phyloP scores from a whole-genome alignment of 1,139 yeast genomes.

The Yamadazyma songkhlaensis region DNA sequence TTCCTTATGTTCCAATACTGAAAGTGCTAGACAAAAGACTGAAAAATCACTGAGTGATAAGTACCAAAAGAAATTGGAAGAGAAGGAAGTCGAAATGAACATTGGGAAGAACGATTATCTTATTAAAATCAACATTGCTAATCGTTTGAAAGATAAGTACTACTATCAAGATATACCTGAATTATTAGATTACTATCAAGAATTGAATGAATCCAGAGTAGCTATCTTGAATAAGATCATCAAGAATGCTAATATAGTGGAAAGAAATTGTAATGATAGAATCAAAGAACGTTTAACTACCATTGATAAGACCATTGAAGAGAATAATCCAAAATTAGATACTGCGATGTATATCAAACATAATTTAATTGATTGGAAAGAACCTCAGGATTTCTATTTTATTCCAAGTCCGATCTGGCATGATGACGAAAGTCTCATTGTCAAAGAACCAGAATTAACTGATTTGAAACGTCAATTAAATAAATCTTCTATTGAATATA shows the following conservation, averaged over 20 bases:
- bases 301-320: slow-evolving; percentile 58
- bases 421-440: slow-evolving; percentile 80
- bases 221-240: slow-evolving; percentile 68
- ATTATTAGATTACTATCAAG: slow-evolving; percentile 80
- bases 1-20: slow-evolving; percentile 75
- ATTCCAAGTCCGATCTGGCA: slow-evolving; percentile 96
- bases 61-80: slow-evolving; percentile 54
- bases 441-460: slow-evolving; percentile 61
- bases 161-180: slow-evolving; percentile 94
- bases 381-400: slow-evolving; percentile 81
- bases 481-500: slow-evolving; percentile 45
- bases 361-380: slow-evolving; percentile 72
- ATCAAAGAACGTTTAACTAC: slow-evolving; percentile 51
- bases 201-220: slow-evolving; percentile 77
- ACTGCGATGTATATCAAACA: slow-evolving; percentile 93
- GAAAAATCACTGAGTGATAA: slow-evolving; percentile 60
- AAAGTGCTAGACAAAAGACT: slow-evolving; percentile 70
- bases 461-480: slow-evolving; percentile 61
- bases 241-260: slow-evolving; percentile 62
- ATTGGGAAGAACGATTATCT: slow-evolving; percentile 79
- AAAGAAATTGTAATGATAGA: slow-evolving; percentile 54
- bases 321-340: slow-evolving; percentile 74
- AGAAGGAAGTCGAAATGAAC: slow-evolving; percentile 79
- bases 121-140: slow-evolving; percentile 77
- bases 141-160: slow-evolving; percentile 88